A percentile compares a stretch with the other conserved stretches of the same genome.
phyloP scores from a whole-genome alignment of 257 asterid species.

The Solanum microdontum region DNA sequence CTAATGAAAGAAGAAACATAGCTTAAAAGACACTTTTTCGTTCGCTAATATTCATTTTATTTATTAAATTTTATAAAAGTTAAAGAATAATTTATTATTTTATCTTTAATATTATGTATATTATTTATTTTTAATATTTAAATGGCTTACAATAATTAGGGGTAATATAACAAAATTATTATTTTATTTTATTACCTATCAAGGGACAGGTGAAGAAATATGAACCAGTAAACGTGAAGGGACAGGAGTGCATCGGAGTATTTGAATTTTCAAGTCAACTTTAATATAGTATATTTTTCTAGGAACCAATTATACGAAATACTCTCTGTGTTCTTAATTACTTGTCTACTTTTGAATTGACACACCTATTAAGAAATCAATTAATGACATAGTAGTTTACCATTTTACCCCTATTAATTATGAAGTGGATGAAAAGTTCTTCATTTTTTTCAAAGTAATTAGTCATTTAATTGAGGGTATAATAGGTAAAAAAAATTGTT shows the following conservation, averaged over 20 bases:
- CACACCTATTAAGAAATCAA: no score
- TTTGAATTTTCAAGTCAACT: background rate
- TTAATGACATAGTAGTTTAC: no score
- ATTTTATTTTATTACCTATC: background rate
- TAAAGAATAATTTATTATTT: no score
- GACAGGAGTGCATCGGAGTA: fast-evolving
- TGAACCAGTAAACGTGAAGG: no score
- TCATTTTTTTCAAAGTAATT: no score
- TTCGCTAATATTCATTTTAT: background rate
- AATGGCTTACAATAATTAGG: background rate
- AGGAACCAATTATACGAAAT: background rate
- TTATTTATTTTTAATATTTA: background rate
- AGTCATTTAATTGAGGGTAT: no score
- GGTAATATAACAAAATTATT: background rate
- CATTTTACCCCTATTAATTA: no score
- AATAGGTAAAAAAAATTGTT: no score
- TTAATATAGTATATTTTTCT: background rate
- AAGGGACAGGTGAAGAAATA: background rate
- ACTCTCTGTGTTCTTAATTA: no score
- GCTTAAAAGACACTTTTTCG: background rate
- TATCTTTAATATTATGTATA: background rate
- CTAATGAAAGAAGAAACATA: background rate
- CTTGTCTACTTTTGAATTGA: no score
- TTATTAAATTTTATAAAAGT: no score
- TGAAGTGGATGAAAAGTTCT: no score